Base-by-base conservation (phyloP, 345 rosid species). In the Arabidopsis suecica region DNA sequence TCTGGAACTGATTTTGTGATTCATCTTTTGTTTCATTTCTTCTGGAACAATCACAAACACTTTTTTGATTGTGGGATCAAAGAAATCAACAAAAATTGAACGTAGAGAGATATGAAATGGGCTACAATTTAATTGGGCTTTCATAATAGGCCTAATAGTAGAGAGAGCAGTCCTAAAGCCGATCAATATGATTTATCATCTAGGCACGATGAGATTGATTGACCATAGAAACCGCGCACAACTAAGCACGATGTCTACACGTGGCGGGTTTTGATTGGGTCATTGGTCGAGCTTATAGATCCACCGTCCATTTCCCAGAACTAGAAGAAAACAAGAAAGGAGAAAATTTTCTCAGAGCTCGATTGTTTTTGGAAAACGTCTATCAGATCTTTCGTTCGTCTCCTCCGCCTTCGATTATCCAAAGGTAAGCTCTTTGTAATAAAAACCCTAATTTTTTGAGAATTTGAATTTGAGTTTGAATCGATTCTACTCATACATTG, bases 161-260 rank as follows among this genome's bases (percentile, higher is more conserved):
- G 32, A 33, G 8, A 36, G 3, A 10, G 5, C 32, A 28, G 32
- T 28, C 3, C 32, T 28, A 28, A 32, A 32, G 38, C 14, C 40
- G 61, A 14, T 14, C 33, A 38, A 12, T 20, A 49, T 65, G 44
- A 47, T 45, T 70, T 23, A 22, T 22, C 45, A 77, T 56, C 68
- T 57, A 64, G 18, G 76, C 80, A 77, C 80, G 76, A 71, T 70
- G 75, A 34, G 61, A 22, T 45, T 10, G 7, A 28, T 38, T 47
- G 64, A 62, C 53, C 34, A 44, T 20, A 63, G 14, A 55, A 56
- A 56, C 66, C 49, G 57, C 69, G 73, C 73, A 71, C 73, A 59
- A 65, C 57, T 57, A 34, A 32, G 73, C 81, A 78, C 81, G 81
- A 78, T 60, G 34, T 16, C n/a, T 3, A 66, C 51, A 66, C 77